Evolutionary conservation across 495 filamentous ascomycete genomes (phyloP).

Genomic region (Penicillium alfredii): DNA sequence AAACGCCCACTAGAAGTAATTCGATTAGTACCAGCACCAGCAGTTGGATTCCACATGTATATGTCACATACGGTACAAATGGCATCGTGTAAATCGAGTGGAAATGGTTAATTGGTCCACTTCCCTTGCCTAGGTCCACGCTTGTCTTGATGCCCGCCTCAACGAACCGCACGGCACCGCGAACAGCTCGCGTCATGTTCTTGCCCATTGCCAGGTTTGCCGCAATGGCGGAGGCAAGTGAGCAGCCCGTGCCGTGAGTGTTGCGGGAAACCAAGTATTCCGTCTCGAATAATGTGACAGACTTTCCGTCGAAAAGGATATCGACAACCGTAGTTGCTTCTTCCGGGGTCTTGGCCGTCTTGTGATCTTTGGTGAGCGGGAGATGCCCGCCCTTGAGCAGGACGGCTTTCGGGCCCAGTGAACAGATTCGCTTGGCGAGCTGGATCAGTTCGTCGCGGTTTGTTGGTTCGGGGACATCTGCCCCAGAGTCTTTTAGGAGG

Average conservation of each 20-base stretch:
- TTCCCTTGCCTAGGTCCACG: conserved; percentile 66
- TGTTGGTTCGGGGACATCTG: conserved; percentile 42
- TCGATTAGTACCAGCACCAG: conserved; percentile 8
- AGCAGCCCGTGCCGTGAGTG: conserved; percentile 95
- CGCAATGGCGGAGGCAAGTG: conserved; percentile 88
- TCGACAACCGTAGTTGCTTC: conserved; percentile 67
- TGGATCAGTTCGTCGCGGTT: conserved; percentile 55
- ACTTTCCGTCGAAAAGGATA: conserved; percentile 58
- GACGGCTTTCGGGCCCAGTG: conserved; percentile 69
- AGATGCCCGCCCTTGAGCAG: conserved; percentile 89
- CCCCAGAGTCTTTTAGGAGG: conserved; percentile 56
- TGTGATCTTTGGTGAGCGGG: conserved; percentile 60
- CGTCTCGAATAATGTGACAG: conserved; percentile 55
- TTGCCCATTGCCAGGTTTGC: conserved; percentile 71
- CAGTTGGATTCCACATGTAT: not conserved
- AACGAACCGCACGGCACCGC: conserved; percentile 68
- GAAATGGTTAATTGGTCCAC: conserved; percentile 90
- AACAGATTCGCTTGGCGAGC: conserved; percentile 60
- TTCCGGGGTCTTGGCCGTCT: conserved; percentile 44
- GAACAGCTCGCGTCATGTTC: conserved; percentile 57
- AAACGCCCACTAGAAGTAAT: conserved; percentile 59
- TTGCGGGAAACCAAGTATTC: conserved; percentile 65
- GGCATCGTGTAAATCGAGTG: conserved; percentile 76
- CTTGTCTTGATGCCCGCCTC: conserved; percentile 79
- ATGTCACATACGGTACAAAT: conserved; percentile 65